Evolutionary conservation across 1,284 basidiomycete genomes (phyloP).

Genomic region (Albatrellus sp.): DNA sequence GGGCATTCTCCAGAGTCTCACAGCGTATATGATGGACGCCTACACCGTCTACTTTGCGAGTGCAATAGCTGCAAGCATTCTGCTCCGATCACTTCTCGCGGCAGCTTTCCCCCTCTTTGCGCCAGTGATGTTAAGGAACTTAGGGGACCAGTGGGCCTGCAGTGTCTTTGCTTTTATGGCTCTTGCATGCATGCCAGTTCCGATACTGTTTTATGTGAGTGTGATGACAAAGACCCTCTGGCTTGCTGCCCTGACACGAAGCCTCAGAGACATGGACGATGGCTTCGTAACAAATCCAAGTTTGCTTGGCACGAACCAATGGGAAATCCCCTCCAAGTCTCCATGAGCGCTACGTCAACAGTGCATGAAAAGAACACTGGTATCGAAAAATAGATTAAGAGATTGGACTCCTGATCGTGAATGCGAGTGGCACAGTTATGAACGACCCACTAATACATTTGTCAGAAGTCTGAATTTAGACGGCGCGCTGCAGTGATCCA

Average conservation of each 20-base stretch:
- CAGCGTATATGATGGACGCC: conserved; percentile 61
- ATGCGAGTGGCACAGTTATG: too few species aligned
- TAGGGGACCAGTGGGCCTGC: conserved; percentile 58
- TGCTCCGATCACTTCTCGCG: conserved; percentile 54
- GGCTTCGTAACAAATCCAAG: conserved; percentile 42
- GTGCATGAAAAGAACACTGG: too few species aligned
- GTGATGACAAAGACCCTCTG: neutral
- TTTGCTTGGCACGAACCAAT: conserved; percentile 29
- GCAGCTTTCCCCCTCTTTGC: conserved; percentile 67
- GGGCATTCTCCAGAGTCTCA: conserved; percentile 55
- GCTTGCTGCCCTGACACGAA: neutral
- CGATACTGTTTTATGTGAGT: conserved; percentile 35
- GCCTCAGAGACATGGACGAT: conserved; percentile 42
- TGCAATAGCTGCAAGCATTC: conserved; percentile 66
- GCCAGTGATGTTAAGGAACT: conserved; percentile 39
- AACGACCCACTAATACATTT: too few species aligned
- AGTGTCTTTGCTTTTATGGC: conserved; percentile 50
- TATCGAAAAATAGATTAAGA: too few species aligned
- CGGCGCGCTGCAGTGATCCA: too few species aligned
- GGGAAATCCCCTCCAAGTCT: too few species aligned
- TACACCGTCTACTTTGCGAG: conserved; percentile 71
- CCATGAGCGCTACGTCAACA: too few species aligned
- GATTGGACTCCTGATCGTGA: too few species aligned
- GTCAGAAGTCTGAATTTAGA: too few species aligned
- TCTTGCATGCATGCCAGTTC: conserved; percentile 42